Base-by-base conservation (phyloP, 2,329 filamentous ascomycete genomes). In the Pseudogymnoascus pannorum region DNA sequence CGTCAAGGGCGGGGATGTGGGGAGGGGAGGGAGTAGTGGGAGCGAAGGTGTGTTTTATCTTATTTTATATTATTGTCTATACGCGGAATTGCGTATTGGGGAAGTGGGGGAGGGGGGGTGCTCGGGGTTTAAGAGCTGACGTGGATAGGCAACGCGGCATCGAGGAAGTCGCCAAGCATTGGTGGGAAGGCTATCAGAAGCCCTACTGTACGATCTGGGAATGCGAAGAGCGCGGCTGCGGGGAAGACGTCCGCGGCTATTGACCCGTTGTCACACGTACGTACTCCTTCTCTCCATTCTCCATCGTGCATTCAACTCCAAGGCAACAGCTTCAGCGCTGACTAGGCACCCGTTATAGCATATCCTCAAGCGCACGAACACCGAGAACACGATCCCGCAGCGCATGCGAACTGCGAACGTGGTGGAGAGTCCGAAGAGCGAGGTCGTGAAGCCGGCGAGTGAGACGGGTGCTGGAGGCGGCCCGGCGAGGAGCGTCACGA, bases 241-340 rank as follows among this genome's bases (percentile, higher is more conserved):
- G 38, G 38, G 18, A 20, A 42, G 38, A 42, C 38, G 16, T 40
- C 36, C n/a, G 38, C 80, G 59, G 78, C 78, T 24, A 86, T 87
- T 64, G 86, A 89, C 72, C 86, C 86, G 61, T 76, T 88, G 65
- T 88, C 86, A 59, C 84, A 88, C 74, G 85, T 88, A 79, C 66
- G 79, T 74, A 64, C 64, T 44, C 63, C 63, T n/a, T n/a, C n/a
- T n/a, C n/a, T n/a, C n/a, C n/a, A n/a, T n/a, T n/a, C n/a, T n/a
- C n/a, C n/a, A n/a, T n/a, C n/a, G n/a, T n/a, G n/a, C n/a, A n/a
- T n/a, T n/a, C n/a, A n/a, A 11, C 6, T n/a, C 14, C 35, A 38
- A 38, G 35, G 35, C n/a, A 38, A 8, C 38, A 42, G 38, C 9
- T n/a, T n/a, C n/a, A n/a, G n/a, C n/a, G 18, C 38, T 42, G 38